A percentile compares a stretch with the other conserved stretches of the same genome.
These are phyloP conservation scores for Paramyrothecium sp. DNA, from an alignment of 2,329 filamentous ascomycete species.

Conservation along the genomic window DNA sequence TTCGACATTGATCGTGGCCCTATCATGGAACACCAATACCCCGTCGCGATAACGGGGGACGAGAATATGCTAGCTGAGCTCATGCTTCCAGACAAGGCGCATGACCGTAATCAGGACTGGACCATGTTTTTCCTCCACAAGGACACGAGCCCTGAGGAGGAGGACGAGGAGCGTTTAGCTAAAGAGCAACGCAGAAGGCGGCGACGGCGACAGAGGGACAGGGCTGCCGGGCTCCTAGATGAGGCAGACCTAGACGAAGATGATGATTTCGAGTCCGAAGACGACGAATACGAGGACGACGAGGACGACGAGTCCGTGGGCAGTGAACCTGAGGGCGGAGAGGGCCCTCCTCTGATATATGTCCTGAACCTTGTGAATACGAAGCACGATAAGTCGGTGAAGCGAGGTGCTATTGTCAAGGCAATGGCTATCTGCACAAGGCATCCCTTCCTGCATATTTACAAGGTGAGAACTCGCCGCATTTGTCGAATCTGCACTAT, in stretches of 20 bases:
- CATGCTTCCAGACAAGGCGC: conserved; percentile 96
- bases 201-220: conserved; percentile 52
- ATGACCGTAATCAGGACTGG: conserved; percentile 95
- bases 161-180: conserved; percentile 66
- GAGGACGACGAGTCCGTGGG: conserved; percentile 55
- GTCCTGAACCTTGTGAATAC: conserved; percentile 97
- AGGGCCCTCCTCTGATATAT: conserved; percentile 92
- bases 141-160: conserved; percentile 80
- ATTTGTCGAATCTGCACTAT: neutral
- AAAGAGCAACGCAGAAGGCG: conserved; percentile 52
- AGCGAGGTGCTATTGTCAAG: conserved; percentile 92
- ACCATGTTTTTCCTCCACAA: conserved; percentile 99
- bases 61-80: conserved; percentile 98
- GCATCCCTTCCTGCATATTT: conserved; percentile 97
- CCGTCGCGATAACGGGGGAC: conserved; percentile 90
- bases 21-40: conserved; percentile 98
- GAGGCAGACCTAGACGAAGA: conserved; percentile 42
- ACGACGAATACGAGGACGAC: conserved; percentile 49
- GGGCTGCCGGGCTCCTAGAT: conserved; percentile 44
- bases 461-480: conserved; percentile 64
- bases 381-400: conserved; percentile 90
- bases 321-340: conserved; percentile 66
- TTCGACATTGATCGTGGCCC: conserved; percentile 97
- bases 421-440: conserved; percentile 98
- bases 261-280: conserved; percentile 40